Evolutionary conservation across 1,284 basidiomycete genomes (phyloP).

Genomic region (Rugosomyces carneus): DNA sequence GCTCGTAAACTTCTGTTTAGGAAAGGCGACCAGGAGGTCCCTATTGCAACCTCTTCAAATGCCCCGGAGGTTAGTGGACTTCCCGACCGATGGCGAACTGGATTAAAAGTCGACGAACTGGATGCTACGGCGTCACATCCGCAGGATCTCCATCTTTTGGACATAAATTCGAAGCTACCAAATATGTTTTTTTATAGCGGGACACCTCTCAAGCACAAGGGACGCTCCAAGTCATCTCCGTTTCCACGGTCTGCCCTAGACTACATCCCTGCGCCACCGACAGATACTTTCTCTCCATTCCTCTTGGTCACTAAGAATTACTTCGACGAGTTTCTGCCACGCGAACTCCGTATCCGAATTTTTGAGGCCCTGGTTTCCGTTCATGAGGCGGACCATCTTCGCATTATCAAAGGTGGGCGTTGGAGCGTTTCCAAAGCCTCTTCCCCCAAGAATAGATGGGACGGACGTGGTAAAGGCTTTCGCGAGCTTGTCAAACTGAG

Average conservation of each 20-base stretch:
- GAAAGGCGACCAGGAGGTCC: conserved; percentile 25
- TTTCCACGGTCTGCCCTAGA: conserved; percentile 54
- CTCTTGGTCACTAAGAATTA: conserved; percentile 42
- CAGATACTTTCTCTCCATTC: conserved; percentile 45
- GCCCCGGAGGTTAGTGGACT: neutral
- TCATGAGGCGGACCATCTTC: conserved; percentile 49
- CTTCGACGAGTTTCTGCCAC: conserved; percentile 66
- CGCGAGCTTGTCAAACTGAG: conserved; percentile 76
- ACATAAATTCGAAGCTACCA: conserved; percentile 2
- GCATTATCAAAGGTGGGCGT: conserved; percentile 32
- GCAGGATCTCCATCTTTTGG: conserved; percentile 11
- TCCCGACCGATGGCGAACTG: conserved; percentile 11
- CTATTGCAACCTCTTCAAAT: neutral
- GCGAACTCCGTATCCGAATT: conserved; percentile 68
- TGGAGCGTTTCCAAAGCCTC: conserved; percentile 57
- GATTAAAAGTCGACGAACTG: conserved; percentile 18
- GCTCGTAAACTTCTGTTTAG: conserved; percentile 50
- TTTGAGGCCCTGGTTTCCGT: conserved; percentile 47
- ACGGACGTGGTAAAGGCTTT: conserved; percentile 65
- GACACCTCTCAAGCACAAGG: conserved; percentile 36
- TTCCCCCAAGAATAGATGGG: conserved; percentile 57
- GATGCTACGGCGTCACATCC: conserved; percentile 13
- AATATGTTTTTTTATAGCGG: conserved; percentile 13
- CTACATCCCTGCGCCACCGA: conserved; percentile 39
- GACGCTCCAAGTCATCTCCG: conserved; percentile 60